Conservation (phyloP, 805 yeast genomes). For the Ogataea pignaliae region DNA sequence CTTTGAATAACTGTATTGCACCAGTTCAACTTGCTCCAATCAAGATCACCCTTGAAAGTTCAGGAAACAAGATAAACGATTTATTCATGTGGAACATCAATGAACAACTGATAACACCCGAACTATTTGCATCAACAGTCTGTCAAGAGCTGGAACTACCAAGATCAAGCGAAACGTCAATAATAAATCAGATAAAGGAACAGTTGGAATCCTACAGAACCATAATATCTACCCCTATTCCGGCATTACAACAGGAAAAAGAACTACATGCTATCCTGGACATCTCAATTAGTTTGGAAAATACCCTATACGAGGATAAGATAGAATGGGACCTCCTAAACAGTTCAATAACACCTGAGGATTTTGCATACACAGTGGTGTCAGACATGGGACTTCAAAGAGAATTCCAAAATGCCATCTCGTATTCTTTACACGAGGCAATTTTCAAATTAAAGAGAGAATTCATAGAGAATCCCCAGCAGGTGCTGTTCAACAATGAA, state of each 20-base stretch:
- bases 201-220: conserved; percentile 76
- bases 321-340: conserved; percentile 86
- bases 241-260: conserved; percentile 34
- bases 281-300: conserved; percentile 76
- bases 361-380: conserved; percentile 77
- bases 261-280: conserved; percentile 77
- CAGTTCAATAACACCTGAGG: conserved; percentile 64
- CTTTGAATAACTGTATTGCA: conserved; percentile 30
- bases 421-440: conserved; percentile 81
- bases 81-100: conserved; percentile 71
- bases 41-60: conserved; percentile 56
- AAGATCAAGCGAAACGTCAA: conserved; percentile 52
- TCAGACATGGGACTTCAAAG: conserved; percentile 77
- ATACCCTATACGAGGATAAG: conserved; percentile 81
- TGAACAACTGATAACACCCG: conserved; percentile 66
- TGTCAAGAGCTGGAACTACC: conserved; percentile 84
- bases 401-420: conserved; percentile 86
- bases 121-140: conserved; percentile 66
- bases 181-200: conserved; percentile 66
- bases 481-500: conserved; percentile 30
- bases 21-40: conserved; percentile 59
- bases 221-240: conserved; percentile 60
- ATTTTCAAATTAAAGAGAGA: conserved; percentile 75
- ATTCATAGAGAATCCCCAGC: conserved; percentile 54
- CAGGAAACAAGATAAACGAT: conserved; percentile 52